Conservation (phyloP, 768 basidiomycete genomes). For the Baorangia bicolor region DNA sequence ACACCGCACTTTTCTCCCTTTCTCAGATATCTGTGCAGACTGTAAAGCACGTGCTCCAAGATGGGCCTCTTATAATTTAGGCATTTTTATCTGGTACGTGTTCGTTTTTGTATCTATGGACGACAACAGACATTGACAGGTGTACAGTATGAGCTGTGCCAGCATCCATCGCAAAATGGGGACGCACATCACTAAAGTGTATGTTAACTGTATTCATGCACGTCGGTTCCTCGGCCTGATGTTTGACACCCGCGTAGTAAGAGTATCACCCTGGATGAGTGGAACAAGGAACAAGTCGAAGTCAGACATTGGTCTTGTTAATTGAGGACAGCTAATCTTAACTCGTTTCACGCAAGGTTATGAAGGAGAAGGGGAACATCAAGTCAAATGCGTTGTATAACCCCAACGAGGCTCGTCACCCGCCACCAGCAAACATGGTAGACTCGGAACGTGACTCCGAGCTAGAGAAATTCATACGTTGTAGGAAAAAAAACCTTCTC, state of each 20-base stretch:
- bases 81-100: constrained; percentile 81
- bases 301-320: constrained; percentile 41
- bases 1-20: constrained; percentile 10
- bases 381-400: constrained; percentile 81
- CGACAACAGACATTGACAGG: constrained; percentile 4
- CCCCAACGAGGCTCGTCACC: constrained; percentile 78
- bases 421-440: constrained; percentile 77
- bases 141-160: constrained; percentile 75
- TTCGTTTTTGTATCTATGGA: background rate
- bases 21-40: constrained; percentile 83
- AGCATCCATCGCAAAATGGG: constrained; percentile 94
- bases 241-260: constrained; percentile 51
- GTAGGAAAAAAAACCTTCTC: constrained; percentile 39
- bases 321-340: constrained; percentile 9
- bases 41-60: constrained; percentile 84
- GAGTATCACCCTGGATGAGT: constrained; percentile 84
- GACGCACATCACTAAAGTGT: constrained; percentile 94
- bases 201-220: constrained; percentile 30
- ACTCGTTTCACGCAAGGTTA: constrained; percentile 47
- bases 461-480: constrained; percentile 86
- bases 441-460: constrained; percentile 85
- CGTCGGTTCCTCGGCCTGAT: background rate
- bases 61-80: constrained; percentile 89
- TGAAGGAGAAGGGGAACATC: constrained; percentile 79
- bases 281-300: constrained; percentile 88